A percentile compares a stretch with the other conserved stretches of the same genome.
Evolutionary conservation across 2,329 filamentous ascomycete species (phyloP).

Genomic region (Colletotrichum karsti): DNA sequence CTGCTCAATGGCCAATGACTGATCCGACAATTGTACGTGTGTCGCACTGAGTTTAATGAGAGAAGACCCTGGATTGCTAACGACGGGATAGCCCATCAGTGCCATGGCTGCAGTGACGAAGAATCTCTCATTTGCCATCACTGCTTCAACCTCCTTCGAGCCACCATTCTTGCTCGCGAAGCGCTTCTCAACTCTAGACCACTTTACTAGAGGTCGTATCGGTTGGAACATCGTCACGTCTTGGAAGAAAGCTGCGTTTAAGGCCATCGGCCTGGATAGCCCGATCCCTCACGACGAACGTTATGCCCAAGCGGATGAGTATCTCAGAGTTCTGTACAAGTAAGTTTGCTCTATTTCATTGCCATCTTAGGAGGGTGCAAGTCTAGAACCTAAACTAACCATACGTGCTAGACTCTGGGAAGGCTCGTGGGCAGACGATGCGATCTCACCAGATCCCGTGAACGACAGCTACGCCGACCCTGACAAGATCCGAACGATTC

Average conservation of each 20-base stretch:
- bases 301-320: slow-evolving; percentile 70
- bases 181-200: slow-evolving; percentile 69
- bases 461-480: slow-evolving; percentile 67
- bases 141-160: slow-evolving; percentile 69
- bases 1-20: slow-evolving; percentile 71
- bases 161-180: slow-evolving; percentile 70
- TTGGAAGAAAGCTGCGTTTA: slow-evolving; percentile 67
- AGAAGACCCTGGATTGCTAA: neutral
- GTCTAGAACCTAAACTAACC: neutral
- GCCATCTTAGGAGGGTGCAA: too few relatives aligned
- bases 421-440: slow-evolving; percentile 65
- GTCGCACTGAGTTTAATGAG: neutral
- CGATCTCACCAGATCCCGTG: slow-evolving; percentile 60
- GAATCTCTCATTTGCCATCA: slow-evolving; percentile 70
- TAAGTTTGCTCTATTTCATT: slow-evolving; percentile 40
- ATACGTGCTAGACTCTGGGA: slow-evolving; percentile 54
- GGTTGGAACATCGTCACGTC: slow-evolving; percentile 74
- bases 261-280: slow-evolving; percentile 66
- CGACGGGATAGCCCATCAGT: slow-evolving; percentile 58
- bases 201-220: slow-evolving; percentile 67
- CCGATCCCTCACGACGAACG: slow-evolving; percentile 69
- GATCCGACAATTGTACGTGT: slow-evolving; percentile 67
- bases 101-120: slow-evolving; percentile 75
- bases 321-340: slow-evolving; percentile 70
- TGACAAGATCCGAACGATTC: slow-evolving; percentile 65